These are phyloP conservation scores for Hyphopichia buzzinii DNA, from an alignment of 1,139 yeast genomes.

Conservation along the genomic window DNA sequence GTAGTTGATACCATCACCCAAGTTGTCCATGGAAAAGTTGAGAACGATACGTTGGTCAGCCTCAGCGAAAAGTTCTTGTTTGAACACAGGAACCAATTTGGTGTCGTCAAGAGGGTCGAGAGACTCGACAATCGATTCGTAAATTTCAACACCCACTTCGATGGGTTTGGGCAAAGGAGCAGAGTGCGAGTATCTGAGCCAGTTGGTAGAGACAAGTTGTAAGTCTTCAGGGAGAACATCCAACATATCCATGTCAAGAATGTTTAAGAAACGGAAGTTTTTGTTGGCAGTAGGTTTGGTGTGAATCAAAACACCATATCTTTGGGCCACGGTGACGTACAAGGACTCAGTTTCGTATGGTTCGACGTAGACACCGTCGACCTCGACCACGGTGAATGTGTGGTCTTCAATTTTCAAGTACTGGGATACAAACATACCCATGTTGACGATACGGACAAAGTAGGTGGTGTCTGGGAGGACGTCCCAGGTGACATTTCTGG, in stretches of 20 bases:
- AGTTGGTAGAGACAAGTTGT: constrained; percentile 67
- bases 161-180: constrained; percentile 40
- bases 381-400: constrained; percentile 74
- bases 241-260: constrained; percentile 75
- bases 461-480: constrained; percentile 83
- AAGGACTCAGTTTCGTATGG: constrained; percentile 57
- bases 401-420: constrained; percentile 85
- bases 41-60: constrained; percentile 66
- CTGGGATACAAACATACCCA: constrained; percentile 87
- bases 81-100: constrained; percentile 55
- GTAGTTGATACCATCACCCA: constrained; percentile 80
- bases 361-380: constrained; percentile 78
- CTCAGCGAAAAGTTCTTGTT: constrained; percentile 52
- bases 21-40: constrained; percentile 73
- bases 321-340: constrained; percentile 74
- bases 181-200: constrained; percentile 54
- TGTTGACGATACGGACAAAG: constrained; percentile 70
- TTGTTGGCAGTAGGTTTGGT: constrained; percentile 60
- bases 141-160: constrained; percentile 11
- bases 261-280: constrained; percentile 77
- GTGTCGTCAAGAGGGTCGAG: constrained; percentile 63
- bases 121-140: constrained; percentile 42
- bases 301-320: constrained; percentile 68
- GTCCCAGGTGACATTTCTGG: constrained; percentile 64
- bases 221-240: constrained; percentile 67